Evolutionary conservation across 192 early-diverging fungal species (phyloP), one percentile per base, ranked within the genome.

Genomic region (Coemansia sp.): DNA sequence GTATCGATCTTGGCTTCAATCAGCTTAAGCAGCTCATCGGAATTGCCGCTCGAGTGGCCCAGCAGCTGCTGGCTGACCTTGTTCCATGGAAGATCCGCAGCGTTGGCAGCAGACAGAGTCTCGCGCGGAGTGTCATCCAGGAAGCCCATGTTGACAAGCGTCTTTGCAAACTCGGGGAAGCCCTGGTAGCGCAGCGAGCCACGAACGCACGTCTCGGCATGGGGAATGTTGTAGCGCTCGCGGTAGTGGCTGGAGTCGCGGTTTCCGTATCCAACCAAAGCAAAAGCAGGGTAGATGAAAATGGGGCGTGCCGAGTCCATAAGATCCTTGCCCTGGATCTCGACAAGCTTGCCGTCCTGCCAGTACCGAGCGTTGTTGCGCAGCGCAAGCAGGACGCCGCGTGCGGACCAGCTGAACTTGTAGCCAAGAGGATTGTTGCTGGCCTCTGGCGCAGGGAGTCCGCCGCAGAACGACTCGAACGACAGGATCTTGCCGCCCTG

Each of bases 361-460:
- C 91, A 87, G 81, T 90, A 99, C 58, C 90, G 93, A 64, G 97
- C 97, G 61, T 86, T 92, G 87, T 98, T 99, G 73, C 93, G 88
- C 64, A 97, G 85, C 37, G 97, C 97, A 53, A 99, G 87, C 50
- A 99, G 85, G n/a, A 99, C 97, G 62, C 98, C 98, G 71, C 96
- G 92, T 16, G 96, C 92, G 47, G 92, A 94, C 98, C 98, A 99
- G 70, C 90, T 92, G 86, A 99, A 99, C 82, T 99, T 99, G 92
- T 99, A 99, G 50, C 97, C 97, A 40, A 99, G 88, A 64, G 97
- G 97, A 81, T 98, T 98, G 89, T 97, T 95, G 63, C 91, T 93
- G 63, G 87, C 85, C 84, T 99, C 97, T 16, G 97, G 97, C 54
- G 96, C 97, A 15, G 97, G 97, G 64, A 99, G 89, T 56, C 97